These are phyloP conservation scores for Kwoniella sp. DNA, from an alignment of 768 basidiomycete genomes.

Conservation along the genomic window DNA sequence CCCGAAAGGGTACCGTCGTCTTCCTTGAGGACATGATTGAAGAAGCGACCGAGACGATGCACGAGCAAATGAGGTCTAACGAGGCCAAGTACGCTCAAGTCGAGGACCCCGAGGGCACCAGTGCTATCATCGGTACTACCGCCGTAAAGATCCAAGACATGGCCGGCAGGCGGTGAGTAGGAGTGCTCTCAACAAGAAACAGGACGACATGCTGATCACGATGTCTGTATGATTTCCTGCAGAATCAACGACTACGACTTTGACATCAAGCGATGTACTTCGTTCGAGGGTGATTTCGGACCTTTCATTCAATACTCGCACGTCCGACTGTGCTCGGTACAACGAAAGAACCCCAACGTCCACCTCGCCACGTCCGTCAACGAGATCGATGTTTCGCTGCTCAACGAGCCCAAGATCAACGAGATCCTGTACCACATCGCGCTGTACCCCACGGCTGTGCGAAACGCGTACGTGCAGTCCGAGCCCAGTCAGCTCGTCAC, in stretches of 20 bases:
- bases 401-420: slow-evolving; percentile 74
- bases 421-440: slow-evolving; percentile 86
- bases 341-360: slow-evolving; percentile 86
- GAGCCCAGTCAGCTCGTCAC: slow-evolving; percentile 92
- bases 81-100: slow-evolving; percentile 87
- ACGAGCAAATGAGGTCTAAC: slow-evolving; percentile 93
- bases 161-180: slow-evolving; percentile 79
- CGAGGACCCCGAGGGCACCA: slow-evolving; percentile 79
- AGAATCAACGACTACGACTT: slow-evolving; percentile 97
- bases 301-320: slow-evolving; percentile 97
- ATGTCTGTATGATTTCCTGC: slow-evolving; percentile 2
- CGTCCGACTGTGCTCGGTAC: slow-evolving; percentile 85
- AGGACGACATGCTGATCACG: neutral
- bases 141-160: slow-evolving; percentile 98
- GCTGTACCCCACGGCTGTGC: slow-evolving; percentile 87
- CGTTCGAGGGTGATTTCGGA: slow-evolving; percentile 80
- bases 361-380: slow-evolving; percentile 62
- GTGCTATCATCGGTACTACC: slow-evolving; percentile 84
- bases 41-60: slow-evolving; percentile 86
- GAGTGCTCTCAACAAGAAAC: too few species aligned
- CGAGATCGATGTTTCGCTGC: slow-evolving; percentile 69
- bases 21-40: slow-evolving; percentile 83
- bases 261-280: slow-evolving; percentile 90
- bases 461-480: slow-evolving; percentile 76
- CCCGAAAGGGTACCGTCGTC: slow-evolving; percentile 84